Base-by-base conservation (phyloP, 2,329 filamentous ascomycete genomes). In the Fusarium multiceps region DNA sequence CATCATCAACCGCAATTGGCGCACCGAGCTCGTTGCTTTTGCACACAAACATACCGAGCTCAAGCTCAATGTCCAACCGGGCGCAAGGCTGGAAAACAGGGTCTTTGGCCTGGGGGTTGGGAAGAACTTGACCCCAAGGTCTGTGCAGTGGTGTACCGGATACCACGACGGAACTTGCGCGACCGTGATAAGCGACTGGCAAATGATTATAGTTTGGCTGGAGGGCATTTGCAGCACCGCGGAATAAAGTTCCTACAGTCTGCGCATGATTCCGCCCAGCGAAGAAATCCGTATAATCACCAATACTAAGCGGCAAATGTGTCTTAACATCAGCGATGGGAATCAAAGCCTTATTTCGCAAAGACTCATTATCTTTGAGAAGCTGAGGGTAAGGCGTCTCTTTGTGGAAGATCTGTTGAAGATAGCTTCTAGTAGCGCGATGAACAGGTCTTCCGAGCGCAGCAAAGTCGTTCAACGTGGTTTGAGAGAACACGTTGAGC, bases 201-300 rank as follows among this genome's bases (percentile, higher is more conserved):
- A 96, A 83, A 72, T 94, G 90, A 60, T 87, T 92, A 78, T 95
- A 96, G 76, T 95, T 95, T 27, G 91, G 90, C 77, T 94, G 90
- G 12, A 95, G 82, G 1, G 92, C 92, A 70, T 93, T 92, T 23
- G 87, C 85, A 0, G 90, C 86, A 0, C 91, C 92, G 49, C 92
- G 87, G 80, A 94, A 93, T 10, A 94, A 83, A 0, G 88, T 85
- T 4, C 91, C 92, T 18, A 92, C 85, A 68, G 80, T 81, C 80
- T 89, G 91, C 18, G 93, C 92, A 79, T 96, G 92, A 76, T 94
- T 90, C 66, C 90, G 81, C 30, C 92, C 92, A 30, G 90, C 92
- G 75, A 93, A 95, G 83, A 95, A 96, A 77, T 96, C 92, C 6
- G 92, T 93, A 77, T 95, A 95, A 77, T 95, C 93, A 46, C 92